Percentiles rank a stretch among this genome's conserved stretches.
Evolutionary conservation across 306 rosid species (phyloP).

Genomic region (Datisca glomerata): DNA sequence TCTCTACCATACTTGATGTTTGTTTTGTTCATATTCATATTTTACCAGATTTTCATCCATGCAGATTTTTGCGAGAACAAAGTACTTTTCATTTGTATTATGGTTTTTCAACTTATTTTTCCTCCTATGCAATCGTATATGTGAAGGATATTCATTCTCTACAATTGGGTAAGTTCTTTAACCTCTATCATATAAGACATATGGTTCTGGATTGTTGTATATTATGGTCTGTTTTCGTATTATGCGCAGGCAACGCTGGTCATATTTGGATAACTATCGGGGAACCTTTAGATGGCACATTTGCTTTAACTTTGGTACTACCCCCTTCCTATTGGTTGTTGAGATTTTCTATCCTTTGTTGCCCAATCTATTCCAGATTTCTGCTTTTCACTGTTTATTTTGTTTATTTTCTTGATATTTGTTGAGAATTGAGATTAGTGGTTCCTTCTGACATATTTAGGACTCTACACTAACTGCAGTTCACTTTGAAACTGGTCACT

Average conservation of each 20-base stretch:
- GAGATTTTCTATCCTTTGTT: too few species aligned
- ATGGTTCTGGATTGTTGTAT: conserved; percentile 6
- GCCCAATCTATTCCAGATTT: too few species aligned
- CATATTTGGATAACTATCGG: conserved; percentile 61
- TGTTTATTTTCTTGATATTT: too few species aligned
- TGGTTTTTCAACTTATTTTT: conserved; percentile 86
- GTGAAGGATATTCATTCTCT: conserved; percentile 83
- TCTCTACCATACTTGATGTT: too few species aligned
- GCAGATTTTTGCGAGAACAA: conserved; percentile 63
- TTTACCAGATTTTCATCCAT: conserved; percentile 14
- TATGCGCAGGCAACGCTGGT: conserved; percentile 48
- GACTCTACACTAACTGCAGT: too few species aligned
- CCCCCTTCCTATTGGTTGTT: conserved; percentile 8
- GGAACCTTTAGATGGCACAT: conserved; percentile 97
- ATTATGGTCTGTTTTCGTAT: conserved; percentile 9
- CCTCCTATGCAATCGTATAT: conserved; percentile 77
- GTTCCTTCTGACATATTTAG: too few species aligned
- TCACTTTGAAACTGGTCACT: too few species aligned
- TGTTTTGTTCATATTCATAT: neutral
- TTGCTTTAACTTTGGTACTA: conserved; percentile 88
- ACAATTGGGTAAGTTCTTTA: conserved; percentile 61
- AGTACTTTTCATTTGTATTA: conserved; percentile 43
- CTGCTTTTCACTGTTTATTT: too few species aligned
- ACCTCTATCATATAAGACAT: conserved; percentile 9
- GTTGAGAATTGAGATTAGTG: too few species aligned